A percentile compares a stretch with the other conserved stretches of the same genome.
Evolutionary conservation across 352 stramenopile genomes (phyloP).

Genomic region (Phytophthora kernoviae): DNA sequence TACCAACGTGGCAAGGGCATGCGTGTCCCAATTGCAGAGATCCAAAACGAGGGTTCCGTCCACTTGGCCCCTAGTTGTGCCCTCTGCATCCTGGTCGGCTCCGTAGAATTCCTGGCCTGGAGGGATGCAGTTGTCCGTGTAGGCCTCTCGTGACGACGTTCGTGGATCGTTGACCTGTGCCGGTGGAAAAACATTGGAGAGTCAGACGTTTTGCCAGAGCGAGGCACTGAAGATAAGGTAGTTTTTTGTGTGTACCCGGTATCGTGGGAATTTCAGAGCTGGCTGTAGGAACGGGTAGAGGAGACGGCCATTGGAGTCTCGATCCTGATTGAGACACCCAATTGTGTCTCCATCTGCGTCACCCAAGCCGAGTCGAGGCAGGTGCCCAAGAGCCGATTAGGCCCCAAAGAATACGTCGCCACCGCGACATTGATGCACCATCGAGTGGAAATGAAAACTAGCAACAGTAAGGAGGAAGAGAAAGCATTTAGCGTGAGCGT

Average conservation of each 20-base stretch:
- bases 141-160: neutral
- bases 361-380: slow-evolving; percentile 52
- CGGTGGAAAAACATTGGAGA: neutral
- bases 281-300: slow-evolving; percentile 45
- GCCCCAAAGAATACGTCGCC: slow-evolving; percentile 15
- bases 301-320: slow-evolving; percentile 36
- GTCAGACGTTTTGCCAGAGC: slow-evolving; percentile 1
- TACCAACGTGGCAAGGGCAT: slow-evolving; percentile 41
- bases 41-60: slow-evolving; percentile 36
- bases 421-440: neutral
- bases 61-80: slow-evolving; percentile 11
- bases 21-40: slow-evolving; percentile 44
- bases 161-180: slow-evolving; percentile 2
- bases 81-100: slow-evolving; percentile 13
- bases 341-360: slow-evolving; percentile 19
- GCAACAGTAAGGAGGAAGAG: neutral
- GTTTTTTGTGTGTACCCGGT: slow-evolving; percentile 13
- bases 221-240: neutral
- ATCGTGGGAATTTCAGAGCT: slow-evolving; percentile 36
- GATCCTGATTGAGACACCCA: slow-evolving; percentile 23
- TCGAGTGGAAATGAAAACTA: neutral
- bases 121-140: neutral
- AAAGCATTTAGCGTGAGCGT: no score
- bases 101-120: slow-evolving; percentile 23
- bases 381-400: slow-evolving; percentile 51